phyloP scores from a whole-genome alignment of 805 yeast genomes.

The Ogataea glucozyma region DNA sequence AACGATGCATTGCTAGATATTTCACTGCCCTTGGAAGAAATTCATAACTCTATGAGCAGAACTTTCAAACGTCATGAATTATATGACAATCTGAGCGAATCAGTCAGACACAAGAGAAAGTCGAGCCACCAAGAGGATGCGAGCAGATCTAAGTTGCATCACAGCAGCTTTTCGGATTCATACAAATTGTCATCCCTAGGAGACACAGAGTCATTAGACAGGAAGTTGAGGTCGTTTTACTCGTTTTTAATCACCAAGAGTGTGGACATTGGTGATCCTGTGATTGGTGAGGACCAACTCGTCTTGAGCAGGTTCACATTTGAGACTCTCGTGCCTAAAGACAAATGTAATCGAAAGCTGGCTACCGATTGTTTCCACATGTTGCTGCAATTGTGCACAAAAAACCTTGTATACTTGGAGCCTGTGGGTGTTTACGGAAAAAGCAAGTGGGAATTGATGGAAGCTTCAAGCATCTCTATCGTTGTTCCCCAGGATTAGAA shows the following conservation, averaged over 20 bases:
- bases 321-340: constrained; percentile 14
- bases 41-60: background rate
- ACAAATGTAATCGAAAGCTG: constrained; percentile 11
- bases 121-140: background rate
- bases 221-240: constrained; percentile 9
- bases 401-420: constrained; percentile 16
- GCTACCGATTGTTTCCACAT: constrained; percentile 25
- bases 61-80: constrained; percentile 7
- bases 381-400: constrained; percentile 23
- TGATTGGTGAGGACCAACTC: constrained; percentile 6
- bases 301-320: constrained; percentile 16
- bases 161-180: constrained; percentile 1
- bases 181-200: background rate
- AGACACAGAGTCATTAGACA: constrained; percentile 7
- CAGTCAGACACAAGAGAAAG: constrained; percentile 4
- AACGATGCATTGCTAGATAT: constrained; percentile 27
- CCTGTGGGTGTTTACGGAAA: constrained; percentile 17
- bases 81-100: constrained; percentile 14
- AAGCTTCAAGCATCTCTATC: constrained; percentile 20
- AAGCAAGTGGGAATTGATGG: constrained; percentile 30
- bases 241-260: constrained; percentile 8
- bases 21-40: constrained; percentile 7
- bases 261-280: constrained; percentile 6
- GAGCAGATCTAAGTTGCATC: constrained; percentile 3
- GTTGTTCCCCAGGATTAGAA: constrained; percentile 13